Evolutionary conservation across 768 basidiomycete species (phyloP).

Genomic region (Lentinula lateritia): DNA sequence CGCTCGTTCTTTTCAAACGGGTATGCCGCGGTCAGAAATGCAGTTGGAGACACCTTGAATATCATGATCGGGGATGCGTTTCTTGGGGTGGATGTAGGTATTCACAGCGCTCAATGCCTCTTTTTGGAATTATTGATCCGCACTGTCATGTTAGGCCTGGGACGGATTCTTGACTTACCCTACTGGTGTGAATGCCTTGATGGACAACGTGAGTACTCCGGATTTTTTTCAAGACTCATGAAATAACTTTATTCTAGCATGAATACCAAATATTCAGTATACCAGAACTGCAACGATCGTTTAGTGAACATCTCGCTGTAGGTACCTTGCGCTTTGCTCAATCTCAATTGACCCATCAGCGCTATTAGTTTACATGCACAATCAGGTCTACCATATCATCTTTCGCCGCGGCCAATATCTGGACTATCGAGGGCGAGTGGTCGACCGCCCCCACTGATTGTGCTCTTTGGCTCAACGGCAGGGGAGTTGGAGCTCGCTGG

Average conservation of each 20-base stretch:
- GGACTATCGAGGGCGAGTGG: conserved; percentile 81
- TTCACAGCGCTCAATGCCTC: neutral
- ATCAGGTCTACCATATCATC: conserved; percentile 36
- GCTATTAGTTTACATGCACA: conserved; percentile 48
- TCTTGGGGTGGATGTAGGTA: conserved; percentile 45
- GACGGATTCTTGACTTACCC: conserved; percentile 50
- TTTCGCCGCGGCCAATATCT: conserved; percentile 52
- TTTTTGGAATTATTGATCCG: conserved; percentile 2
- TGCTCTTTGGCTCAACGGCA: conserved; percentile 74
- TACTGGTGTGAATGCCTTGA: conserved; percentile 49
- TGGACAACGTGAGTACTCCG: conserved; percentile 50
- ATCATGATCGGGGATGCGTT: conserved; percentile 76
- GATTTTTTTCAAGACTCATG: neutral
- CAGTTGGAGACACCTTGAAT: conserved; percentile 38
- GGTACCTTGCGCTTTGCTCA: conserved; percentile 10
- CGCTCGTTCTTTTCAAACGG: conserved; percentile 55
- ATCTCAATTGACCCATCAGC: neutral
- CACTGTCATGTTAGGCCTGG: conserved; percentile 41
- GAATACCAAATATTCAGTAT: conserved; percentile 72
- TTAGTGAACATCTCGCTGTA: conserved; percentile 53
- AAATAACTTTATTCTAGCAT: conserved; percentile 34
- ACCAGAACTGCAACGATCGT: conserved; percentile 45
- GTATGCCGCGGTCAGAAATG: conserved; percentile 51
- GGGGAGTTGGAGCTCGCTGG: conserved; percentile 66
- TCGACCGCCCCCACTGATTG: conserved; percentile 72